Conservation (phyloP, 2,329 filamentous ascomycete genomes). For the Fusarium palustre region DNA sequence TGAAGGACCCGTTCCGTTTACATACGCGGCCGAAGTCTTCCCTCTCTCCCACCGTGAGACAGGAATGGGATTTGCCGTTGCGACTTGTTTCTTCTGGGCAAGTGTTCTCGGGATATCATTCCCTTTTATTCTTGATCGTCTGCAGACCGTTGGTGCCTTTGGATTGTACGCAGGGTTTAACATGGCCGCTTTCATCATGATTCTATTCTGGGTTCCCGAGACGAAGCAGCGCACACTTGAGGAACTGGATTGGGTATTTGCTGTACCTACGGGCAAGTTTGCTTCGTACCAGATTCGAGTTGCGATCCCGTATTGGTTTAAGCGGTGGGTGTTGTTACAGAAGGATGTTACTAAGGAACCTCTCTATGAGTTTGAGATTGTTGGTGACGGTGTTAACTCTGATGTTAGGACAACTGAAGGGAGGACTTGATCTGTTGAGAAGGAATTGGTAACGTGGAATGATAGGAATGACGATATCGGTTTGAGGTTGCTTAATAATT, state of each 20-base stretch:
- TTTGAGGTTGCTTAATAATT: no score
- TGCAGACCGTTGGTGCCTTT: slow-evolving; percentile 60
- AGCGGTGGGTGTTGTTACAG: slow-evolving; percentile 47
- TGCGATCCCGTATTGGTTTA: slow-evolving; percentile 52
- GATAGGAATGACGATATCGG: no score
- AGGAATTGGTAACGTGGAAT: neutral
- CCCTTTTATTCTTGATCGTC: slow-evolving; percentile 59
- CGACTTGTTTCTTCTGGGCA: slow-evolving; percentile 48
- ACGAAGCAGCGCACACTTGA: slow-evolving; percentile 60
- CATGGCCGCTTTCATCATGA: slow-evolving; percentile 69
- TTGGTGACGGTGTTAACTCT: neutral
- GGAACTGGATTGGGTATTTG: slow-evolving; percentile 56
- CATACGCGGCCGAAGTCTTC: slow-evolving; percentile 68
- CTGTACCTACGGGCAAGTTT: slow-evolving; percentile 50
- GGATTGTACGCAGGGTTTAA: slow-evolving; percentile 72
- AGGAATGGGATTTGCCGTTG: slow-evolving; percentile 50
- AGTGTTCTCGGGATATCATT: slow-evolving; percentile 54
- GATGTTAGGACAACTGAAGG: neutral
- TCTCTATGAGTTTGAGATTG: slow-evolving; percentile 43
- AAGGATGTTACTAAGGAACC: slow-evolving; percentile 47
- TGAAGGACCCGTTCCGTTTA: slow-evolving; percentile 49
- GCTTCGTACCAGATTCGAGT: slow-evolving; percentile 51
- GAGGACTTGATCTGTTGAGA: neutral
- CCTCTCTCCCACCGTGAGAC: slow-evolving; percentile 64
- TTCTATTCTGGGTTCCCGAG: slow-evolving; percentile 70